phyloP scores from a whole-genome alignment of 495 filamentous ascomycete species.

The Aspergillus conjunctus region DNA sequence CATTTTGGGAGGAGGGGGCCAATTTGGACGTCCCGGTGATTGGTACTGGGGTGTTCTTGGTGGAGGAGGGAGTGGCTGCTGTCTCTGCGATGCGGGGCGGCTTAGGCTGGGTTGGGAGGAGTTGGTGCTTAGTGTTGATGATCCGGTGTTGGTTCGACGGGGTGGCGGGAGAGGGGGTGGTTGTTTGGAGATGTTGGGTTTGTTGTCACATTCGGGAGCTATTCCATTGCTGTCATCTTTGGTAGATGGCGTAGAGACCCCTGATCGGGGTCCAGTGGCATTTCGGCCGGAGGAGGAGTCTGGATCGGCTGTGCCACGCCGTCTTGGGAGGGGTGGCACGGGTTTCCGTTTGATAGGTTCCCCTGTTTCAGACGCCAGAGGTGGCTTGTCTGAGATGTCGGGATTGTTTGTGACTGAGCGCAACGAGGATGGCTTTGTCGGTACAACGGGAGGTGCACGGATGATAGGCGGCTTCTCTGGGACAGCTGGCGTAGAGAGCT shows the following conservation, averaged over 20 bases:
- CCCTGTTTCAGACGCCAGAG: conserved; percentile 10
- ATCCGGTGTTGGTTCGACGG: conserved; percentile 37
- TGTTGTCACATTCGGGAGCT: conserved; percentile 5
- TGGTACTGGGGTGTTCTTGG: conserved; percentile 31
- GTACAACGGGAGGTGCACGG: conserved; percentile 57
- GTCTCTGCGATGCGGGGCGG: conserved; percentile 23
- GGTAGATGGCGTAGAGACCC: not conserved
- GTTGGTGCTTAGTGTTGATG: conserved; percentile 22
- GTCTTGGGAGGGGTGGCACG: conserved; percentile 48
- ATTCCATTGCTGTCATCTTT: conserved; percentile 1
- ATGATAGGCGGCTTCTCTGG: conserved; percentile 24
- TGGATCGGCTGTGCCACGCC: conserved; percentile 33
- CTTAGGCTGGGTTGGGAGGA: conserved; percentile 14
- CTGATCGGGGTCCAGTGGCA: conserved; percentile 16
- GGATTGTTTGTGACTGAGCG: conserved; percentile 42
- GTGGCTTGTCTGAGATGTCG: conserved; percentile 17
- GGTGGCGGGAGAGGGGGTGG: conserved; percentile 41
- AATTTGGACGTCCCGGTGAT: conserved; percentile 34
- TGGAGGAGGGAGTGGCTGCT: conserved; percentile 35
- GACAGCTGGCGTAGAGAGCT: conserved; percentile 14
- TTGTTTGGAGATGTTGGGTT: conserved; percentile 24
- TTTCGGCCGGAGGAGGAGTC: conserved; percentile 22
- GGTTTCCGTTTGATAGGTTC: conserved; percentile 44
- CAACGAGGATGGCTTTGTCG: conserved; percentile 67
- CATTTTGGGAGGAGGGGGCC: conserved; percentile 24